These are phyloP conservation scores for Fomitopsis pinicola DNA, from an alignment of 1,284 basidiomycete species.

Conservation along the genomic window DNA sequence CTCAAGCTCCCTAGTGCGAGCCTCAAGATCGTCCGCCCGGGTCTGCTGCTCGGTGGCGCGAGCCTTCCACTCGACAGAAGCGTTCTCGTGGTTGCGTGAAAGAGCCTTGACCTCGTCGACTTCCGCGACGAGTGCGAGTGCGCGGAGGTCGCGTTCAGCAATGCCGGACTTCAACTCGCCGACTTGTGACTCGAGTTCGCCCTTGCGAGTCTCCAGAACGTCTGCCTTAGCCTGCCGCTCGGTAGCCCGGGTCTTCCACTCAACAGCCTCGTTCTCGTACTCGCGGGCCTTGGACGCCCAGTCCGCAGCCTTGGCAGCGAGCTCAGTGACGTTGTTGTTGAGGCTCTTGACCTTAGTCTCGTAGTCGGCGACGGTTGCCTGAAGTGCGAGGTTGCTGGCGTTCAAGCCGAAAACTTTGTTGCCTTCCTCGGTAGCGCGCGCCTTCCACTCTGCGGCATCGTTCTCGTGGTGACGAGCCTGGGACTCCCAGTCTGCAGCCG, in stretches of 20 bases:
- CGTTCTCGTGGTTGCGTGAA: background rate
- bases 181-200: background rate
- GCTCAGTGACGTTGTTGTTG: background rate
- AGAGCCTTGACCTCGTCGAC: background rate
- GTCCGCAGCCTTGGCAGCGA: background rate
- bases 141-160: too few relatives aligned
- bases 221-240: background rate
- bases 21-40: background rate
- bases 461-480: background rate
- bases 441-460: background rate
- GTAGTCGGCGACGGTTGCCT: background rate
- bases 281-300: background rate
- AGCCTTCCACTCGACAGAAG: background rate
- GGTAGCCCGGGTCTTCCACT: background rate
- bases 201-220: background rate
- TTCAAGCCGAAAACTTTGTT: background rate
- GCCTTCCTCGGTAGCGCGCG: background rate
- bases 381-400: background rate
- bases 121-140: background rate
- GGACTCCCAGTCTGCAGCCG: background rate
- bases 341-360: background rate
- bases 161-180: background rate
- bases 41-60: background rate
- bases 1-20: background rate
- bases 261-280: background rate